Percentiles rank a stretch among this genome's conserved stretches.
These are phyloP conservation scores for Canna indica DNA, from an alignment of 176 grass and related monocot species.

Conservation along the genomic window DNA sequence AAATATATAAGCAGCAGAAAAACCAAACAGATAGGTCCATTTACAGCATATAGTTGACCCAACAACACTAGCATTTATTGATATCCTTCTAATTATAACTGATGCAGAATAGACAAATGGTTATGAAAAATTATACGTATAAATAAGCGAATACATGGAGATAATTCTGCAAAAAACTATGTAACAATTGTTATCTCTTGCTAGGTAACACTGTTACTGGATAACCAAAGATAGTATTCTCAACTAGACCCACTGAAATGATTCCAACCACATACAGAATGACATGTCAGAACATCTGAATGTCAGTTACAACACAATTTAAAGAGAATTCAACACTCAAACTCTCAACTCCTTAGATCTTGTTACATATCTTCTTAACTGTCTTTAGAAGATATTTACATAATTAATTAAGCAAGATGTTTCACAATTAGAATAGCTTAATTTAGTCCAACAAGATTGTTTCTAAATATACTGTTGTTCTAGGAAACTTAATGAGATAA, in stretches of 20 bases:
- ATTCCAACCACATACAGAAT: neutral
- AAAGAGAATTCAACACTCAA: neutral
- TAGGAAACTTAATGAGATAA: neutral
- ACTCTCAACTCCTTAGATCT: neutral
- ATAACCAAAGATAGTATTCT: neutral
- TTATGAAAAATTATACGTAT: neutral
- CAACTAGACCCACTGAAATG: neutral
- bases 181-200: neutral
- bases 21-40: neutral
- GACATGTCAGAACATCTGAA: too few species aligned
- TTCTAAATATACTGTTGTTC: neutral
- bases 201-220: too few species aligned
- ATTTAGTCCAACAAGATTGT: neutral
- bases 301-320: neutral
- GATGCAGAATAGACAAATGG: neutral
- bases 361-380: neutral
- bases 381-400: neutral
- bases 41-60: neutral
- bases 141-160: neutral
- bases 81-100: neutral
- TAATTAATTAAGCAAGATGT: neutral
- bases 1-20: neutral
- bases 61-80: neutral
- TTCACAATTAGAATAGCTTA: neutral
- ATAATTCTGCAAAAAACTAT: too few species aligned